Evolutionary conservation across 2,329 filamentous ascomycete genomes (phyloP).

Genomic region (Apiospora arundinis): DNA sequence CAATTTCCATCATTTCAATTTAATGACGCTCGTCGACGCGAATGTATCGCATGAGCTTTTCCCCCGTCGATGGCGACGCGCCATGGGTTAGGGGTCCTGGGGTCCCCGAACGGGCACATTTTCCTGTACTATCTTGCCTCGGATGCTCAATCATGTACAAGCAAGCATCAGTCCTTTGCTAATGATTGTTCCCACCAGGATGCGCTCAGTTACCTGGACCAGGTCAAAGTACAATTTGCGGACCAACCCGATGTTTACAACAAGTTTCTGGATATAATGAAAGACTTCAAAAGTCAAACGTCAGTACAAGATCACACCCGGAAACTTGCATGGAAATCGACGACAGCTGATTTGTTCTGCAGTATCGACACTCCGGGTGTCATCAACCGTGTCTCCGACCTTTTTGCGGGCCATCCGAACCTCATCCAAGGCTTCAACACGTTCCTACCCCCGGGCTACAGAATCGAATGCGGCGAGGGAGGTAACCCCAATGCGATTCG

Average conservation of each 20-base stretch:
- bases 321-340: slow-evolving; percentile 23
- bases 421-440: slow-evolving; percentile 98
- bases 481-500: slow-evolving; percentile 96
- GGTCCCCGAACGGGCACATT: background rate
- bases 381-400: slow-evolving; percentile 92
- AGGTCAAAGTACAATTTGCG: slow-evolving; percentile 97
- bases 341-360: slow-evolving; percentile 3
- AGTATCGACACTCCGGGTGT: slow-evolving; percentile 97
- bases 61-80: background rate
- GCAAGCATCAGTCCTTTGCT: background rate
- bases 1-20: too few species aligned
- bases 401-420: slow-evolving; percentile 95
- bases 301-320: slow-evolving; percentile 52
- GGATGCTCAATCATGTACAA: background rate
- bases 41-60: background rate
- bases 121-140: background rate
- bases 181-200: slow-evolving; percentile 49
- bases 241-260: slow-evolving; percentile 98
- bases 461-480: slow-evolving; percentile 93
- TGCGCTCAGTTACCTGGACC: slow-evolving; percentile 94
- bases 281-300: slow-evolving; percentile 98
- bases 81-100: background rate
- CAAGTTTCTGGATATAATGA: slow-evolving; percentile 97
- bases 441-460: slow-evolving; percentile 92
- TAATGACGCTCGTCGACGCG: background rate